Base-by-base conservation (phyloP, 2,329 filamentous ascomycete genomes). In the Graphilbum sp. region DNA sequence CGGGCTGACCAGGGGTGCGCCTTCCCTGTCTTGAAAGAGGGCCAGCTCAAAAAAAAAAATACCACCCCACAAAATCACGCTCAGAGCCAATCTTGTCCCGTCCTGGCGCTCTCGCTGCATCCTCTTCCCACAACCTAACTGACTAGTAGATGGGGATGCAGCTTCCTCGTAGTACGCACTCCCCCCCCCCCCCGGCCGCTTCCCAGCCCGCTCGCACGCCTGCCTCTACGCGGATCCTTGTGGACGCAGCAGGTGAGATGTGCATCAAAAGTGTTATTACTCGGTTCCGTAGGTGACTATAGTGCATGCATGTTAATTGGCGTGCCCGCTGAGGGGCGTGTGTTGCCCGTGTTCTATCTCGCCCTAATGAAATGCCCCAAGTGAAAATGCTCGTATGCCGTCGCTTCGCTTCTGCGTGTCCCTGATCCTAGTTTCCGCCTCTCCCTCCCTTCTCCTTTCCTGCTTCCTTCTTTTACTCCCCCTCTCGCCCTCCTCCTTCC, bases 81-180 rank as follows among this genome's bases (percentile, higher is more conserved):
- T 49, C 47, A 49, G 50, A 50, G 25, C 55, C 53, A 56, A 53
- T 67, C 61, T 66, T 60, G 61, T 62, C 65, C 64, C 66, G 62
- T 69, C 66, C 64, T 64, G 66, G 63, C 63, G 61, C 61, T 56
- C 62, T 60, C 62, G 57, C 58, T 62, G 58, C 57, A 60, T 66
- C 61, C 61, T 67, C 33, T 25, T 9, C 21, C 33, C 18, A 15
- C 25, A 12, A 15, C 6, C n/a, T 36, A 24, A 21, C 29, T 37
- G 32, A 21, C 21, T 24, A 29, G 6, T 29, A 12, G 27, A 29
- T 12, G 27, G 13, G 27, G 27, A 29, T 29, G 27, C 27, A 8
- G 27, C 23, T 7, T 25, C 23, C 23, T 25, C 23, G 23, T 25
- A 41, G n/a, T n/a, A n/a, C n/a, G n/a, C n/a, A n/a, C n/a, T n/a